A percentile compares a stretch with the other conserved stretches of the same genome.
These are phyloP conservation scores for Saccharomycopsis lassenensis DNA, from an alignment of 805 yeast species.

Conservation along the genomic window DNA sequence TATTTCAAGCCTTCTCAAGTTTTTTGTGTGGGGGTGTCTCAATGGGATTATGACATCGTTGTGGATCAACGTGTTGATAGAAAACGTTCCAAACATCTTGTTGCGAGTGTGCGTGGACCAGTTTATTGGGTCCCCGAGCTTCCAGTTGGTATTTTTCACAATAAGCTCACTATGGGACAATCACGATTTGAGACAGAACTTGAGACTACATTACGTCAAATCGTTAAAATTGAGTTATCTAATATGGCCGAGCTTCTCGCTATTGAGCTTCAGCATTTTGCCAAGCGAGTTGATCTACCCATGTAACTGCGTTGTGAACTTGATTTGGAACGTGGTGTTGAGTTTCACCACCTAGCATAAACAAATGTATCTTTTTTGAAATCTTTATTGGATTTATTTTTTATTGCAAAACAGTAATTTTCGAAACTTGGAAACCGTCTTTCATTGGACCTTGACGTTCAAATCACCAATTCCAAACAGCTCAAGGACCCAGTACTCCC, in stretches of 20 bases:
- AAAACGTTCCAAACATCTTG: conserved; percentile 26
- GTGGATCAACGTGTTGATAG: conserved; percentile 42
- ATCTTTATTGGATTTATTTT: no score
- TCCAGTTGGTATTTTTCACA: conserved; percentile 40
- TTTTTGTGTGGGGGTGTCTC: conserved; percentile 47
- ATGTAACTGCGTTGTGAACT: conserved; percentile 43
- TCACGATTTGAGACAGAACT: conserved; percentile 24
- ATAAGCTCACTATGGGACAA: conserved; percentile 48
- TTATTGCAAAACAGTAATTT: no score
- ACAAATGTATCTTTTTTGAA: background rate
- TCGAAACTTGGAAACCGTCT: no score
- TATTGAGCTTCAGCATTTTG: conserved; percentile 36
- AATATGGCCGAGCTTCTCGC: conserved; percentile 51
- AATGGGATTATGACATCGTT: conserved; percentile 44
- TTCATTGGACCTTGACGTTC: no score
- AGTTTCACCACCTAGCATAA: conserved; percentile 27
- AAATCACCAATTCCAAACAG: conserved; percentile 11
- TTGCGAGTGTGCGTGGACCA: conserved; percentile 43
- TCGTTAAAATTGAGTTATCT: conserved; percentile 42
- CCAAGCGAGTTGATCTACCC: conserved; percentile 45
- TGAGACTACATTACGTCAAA: conserved; percentile 32
- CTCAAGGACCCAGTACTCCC: conserved; percentile 8
- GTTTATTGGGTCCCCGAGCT: conserved; percentile 40
- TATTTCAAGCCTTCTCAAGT: conserved; percentile 27
- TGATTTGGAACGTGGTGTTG: conserved; percentile 45